Evolutionary conservation across 169 alveolate genomes (phyloP).

Genomic region (Pseudocohnilembus persalinus): DNA sequence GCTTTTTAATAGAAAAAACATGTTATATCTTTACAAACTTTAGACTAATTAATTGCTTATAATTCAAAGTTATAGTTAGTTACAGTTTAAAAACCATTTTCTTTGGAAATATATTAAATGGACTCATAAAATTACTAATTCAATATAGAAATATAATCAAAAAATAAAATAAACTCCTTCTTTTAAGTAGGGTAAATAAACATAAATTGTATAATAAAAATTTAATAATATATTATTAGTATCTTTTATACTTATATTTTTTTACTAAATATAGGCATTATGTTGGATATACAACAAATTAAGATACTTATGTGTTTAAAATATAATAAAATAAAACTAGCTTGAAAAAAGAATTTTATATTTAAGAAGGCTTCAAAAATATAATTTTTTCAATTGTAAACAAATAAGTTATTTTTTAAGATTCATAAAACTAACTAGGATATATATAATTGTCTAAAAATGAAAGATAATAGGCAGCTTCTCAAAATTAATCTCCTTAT

Average conservation of each 20-base stretch:
- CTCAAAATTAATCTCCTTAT: background rate
- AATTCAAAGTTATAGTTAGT: background rate
- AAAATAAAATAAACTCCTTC: background rate
- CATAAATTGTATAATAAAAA: too few species aligned
- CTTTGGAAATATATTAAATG: background rate
- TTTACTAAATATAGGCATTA: background rate
- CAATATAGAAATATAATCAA: background rate
- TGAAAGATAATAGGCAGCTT: background rate
- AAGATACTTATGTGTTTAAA: background rate
- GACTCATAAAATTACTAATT: background rate
- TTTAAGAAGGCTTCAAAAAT: background rate
- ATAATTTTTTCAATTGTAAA: background rate
- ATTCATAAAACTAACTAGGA: background rate
- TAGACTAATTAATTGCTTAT: background rate
- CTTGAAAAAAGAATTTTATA: background rate
- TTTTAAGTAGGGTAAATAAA: background rate
- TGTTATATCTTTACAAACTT: background rate
- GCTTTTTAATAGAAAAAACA: background rate
- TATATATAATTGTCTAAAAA: background rate
- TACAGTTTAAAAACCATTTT: background rate
- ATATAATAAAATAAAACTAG: background rate
- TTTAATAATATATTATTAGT: too few species aligned
- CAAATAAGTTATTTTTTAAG: background rate
- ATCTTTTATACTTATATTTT: too few species aligned
- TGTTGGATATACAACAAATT: background rate